Base-by-base conservation (phyloP, 2,329 filamentous ascomycete genomes). In the Coniella vitis region DNA sequence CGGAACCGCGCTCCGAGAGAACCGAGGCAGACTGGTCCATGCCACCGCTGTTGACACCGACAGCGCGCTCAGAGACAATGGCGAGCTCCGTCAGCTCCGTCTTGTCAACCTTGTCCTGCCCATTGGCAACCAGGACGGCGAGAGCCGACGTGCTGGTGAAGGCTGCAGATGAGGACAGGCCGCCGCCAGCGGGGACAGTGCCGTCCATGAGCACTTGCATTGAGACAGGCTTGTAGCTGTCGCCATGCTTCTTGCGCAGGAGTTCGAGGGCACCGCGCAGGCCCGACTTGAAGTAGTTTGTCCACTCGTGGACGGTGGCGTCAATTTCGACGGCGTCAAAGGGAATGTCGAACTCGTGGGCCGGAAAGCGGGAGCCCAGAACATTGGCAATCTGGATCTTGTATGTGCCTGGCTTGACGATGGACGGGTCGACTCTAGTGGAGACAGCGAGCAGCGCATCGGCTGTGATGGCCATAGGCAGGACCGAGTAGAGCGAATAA, bases 21-120 rank as follows among this genome's bases (percentile, higher is more conserved):
- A 98, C 91, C 0, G 91, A 97, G 31, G 93, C 93, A 13, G 90
- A 84, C 70, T 98, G 93, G 63, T 98, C 93, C 93, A 98, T 97
- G 48, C 90, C 93, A 66, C 93, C 93, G 4, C 90, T 94, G 69
- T 97, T 97, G 58, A 98, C 93, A 45, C 93, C 93, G 4, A 97
- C 93, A 14, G 87, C 84, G 49, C 93, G 82, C 71, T 98, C 93
- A 39, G 90, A 95, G 34, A 96, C 88, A 57, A 98, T 91, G 19
- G 93, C 90, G 45, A 97, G 76, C 69, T 97, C 90, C 1, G 91
- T 87, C 38, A 98, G 72, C 65, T 93, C 86, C 57, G 86, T 93
- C 76, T 97, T 97, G 66, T 95, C 85, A 21, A 98, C 83, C 16
- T 78, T 68, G 20, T 76, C 69, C 63, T 88, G 81, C 31, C 87